A percentile compares a stretch with the other conserved stretches of the same genome.
These are phyloP conservation scores for Atractiella rhizophila DNA, from an alignment of 768 basidiomycete genomes.

Conservation along the genomic window DNA sequence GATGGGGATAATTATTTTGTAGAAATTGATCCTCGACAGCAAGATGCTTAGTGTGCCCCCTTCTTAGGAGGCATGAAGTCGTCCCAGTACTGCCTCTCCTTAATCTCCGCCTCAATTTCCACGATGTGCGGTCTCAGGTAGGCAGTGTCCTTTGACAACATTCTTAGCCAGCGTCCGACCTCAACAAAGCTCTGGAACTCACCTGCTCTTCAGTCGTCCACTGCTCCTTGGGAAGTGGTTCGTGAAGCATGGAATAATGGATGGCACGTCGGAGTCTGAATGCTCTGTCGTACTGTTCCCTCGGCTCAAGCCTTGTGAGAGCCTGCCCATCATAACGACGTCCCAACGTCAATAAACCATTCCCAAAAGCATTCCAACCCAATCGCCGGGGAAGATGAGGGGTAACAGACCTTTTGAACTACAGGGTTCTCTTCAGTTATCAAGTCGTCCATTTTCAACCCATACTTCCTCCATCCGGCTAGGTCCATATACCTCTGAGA, in stretches of 20 bases:
- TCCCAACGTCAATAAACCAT: background rate
- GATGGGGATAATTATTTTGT: too few species aligned
- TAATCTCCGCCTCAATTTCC: too few species aligned
- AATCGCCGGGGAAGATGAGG: background rate
- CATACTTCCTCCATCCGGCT: slow-evolving; percentile 60
- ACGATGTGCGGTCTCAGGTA: too few species aligned
- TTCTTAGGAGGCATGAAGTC: too few species aligned
- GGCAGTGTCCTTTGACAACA: too few species aligned
- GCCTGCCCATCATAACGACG: slow-evolving; percentile 31
- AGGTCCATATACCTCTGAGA: slow-evolving; percentile 46
- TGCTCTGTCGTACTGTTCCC: slow-evolving; percentile 65
- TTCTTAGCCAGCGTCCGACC: too few species aligned
- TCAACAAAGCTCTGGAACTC: too few species aligned
- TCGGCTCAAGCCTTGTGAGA: slow-evolving; percentile 46
- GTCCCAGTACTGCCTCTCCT: too few species aligned
- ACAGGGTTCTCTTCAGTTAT: slow-evolving; percentile 53
- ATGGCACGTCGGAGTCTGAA: slow-evolving; percentile 67
- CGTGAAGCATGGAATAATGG: slow-evolving; percentile 54
- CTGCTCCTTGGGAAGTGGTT: slow-evolving; percentile 49
- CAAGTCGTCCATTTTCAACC: slow-evolving; percentile 85
- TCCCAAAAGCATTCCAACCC: background rate
- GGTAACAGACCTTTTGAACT: slow-evolving; percentile 40
- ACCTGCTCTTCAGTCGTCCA: slow-evolving; percentile 60
- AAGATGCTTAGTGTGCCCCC: too few species aligned
- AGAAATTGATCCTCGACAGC: too few species aligned